Base-by-base conservation (phyloP, 805 yeast species). In the Nakazawaea ernobii region DNA sequence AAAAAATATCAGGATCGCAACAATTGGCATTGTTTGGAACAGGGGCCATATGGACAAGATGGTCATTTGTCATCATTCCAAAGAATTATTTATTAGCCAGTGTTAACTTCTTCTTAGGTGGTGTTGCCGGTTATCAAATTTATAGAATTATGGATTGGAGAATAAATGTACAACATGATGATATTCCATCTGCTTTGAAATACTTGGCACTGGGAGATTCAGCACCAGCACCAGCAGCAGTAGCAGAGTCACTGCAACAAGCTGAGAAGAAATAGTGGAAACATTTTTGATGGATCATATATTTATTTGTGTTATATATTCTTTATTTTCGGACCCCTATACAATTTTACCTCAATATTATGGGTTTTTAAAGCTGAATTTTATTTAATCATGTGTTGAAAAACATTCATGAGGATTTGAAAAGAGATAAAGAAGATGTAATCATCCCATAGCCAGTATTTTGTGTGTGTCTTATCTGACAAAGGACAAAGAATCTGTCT, bases 1-100 rank as follows among this genome's bases (percentile, higher is more conserved):
- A 92, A 60, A 83, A 84, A 59, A 74, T 92, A 43, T 83, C 94
- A 33, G 97, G 97, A 49, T 83, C 96, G 24, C 96, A 87, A 67
- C 91, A 86, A 69, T 63, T 80, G 51, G 95, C 98, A 1, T 74
- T 92, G 49, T 75, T 86, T 57, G 90, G 91, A 41, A 92, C 99
- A 1, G 99, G 97, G 47, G 80, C 80, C 46, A 89, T 92, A 58
- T 92, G 99, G 99, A 92, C 99, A 32, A 81, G 99, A 66, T 92
- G 98, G 98, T 90, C 97, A 13, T 79, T 91, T 68, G 94, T 91
- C 53, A 92, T 92, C 61, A 80, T 72, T 54, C 99, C 99, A 37
- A 84, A 85, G 69, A 92, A 92, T 68, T 74, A 76, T 56, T 70
- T 94, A 52, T 74, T 94, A 55, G 99, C 98, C 4, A 80, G 92